These are phyloP conservation scores for Fraxinus velutina DNA, from an alignment of 305 asterid species.

Conservation along the genomic window DNA sequence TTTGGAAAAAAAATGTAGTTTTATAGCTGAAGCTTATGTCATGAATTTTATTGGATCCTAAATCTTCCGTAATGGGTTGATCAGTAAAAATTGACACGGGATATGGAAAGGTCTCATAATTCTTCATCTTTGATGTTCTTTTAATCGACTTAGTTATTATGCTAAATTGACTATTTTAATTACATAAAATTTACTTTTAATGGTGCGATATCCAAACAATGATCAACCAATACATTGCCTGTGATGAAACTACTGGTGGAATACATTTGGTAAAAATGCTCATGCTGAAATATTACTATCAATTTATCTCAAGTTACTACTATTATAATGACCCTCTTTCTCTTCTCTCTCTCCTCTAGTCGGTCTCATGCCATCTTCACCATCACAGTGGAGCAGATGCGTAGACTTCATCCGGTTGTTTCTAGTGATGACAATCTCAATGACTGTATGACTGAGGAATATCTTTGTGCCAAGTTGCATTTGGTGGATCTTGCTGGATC, in stretches of 20 bases:
- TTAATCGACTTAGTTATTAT: not conserved
- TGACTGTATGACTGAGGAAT: conserved; percentile 78
- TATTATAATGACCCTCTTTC: not conserved
- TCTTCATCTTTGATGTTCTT: not conserved
- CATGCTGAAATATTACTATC: not conserved
- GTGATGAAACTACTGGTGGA: not conserved
- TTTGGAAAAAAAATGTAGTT: not conserved
- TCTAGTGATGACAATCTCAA: conserved; percentile 45
- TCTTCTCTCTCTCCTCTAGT: conserved; percentile 38
- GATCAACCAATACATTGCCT: not conserved
- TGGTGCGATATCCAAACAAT: not conserved
- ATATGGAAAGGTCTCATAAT: not conserved
- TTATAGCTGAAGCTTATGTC: not conserved
- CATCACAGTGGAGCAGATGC: conserved; percentile 92
- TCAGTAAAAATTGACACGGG: not conserved
- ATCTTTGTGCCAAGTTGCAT: conserved; percentile 97
- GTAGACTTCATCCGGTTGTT: conserved; percentile 43
- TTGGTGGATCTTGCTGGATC: conserved; percentile 99
- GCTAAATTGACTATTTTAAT: not conserved
- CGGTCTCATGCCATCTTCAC: conserved; percentile 99
- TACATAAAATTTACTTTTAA: not conserved
- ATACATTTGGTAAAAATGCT: not conserved
- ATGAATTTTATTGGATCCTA: not conserved
- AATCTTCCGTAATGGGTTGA: not conserved
- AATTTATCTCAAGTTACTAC: not conserved